These are phyloP conservation scores for Kuraishia ogatae DNA, from an alignment of 805 yeast species.

Conservation along the genomic window DNA sequence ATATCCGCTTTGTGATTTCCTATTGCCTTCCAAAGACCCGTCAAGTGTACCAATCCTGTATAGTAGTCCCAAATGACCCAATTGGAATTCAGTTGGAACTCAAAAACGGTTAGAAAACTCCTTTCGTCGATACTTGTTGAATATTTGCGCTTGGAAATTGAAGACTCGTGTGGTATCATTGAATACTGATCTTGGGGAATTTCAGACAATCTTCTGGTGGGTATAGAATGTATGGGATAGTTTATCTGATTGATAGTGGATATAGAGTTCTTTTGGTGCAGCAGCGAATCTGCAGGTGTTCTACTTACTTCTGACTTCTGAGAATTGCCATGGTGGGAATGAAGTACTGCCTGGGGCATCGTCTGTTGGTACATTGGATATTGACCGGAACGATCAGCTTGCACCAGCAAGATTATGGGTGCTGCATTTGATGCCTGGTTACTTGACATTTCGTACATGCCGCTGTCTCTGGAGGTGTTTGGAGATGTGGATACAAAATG, in stretches of 20 bases:
- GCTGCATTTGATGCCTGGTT: background rate
- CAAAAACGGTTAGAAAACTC: constrained; percentile 60
- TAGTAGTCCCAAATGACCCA: constrained; percentile 82
- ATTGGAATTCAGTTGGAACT: constrained; percentile 58
- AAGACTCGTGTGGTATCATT: constrained; percentile 11
- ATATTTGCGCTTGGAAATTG: constrained; percentile 37
- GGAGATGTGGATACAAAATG: background rate
- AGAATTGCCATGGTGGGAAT: background rate
- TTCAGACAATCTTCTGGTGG: constrained; percentile 6
- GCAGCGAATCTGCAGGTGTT: background rate
- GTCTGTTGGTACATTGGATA: background rate
- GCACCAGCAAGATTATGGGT: background rate
- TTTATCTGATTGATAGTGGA: constrained; percentile 7
- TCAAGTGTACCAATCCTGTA: constrained; percentile 79
- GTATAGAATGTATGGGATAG: constrained; percentile 16
- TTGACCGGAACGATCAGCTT: background rate
- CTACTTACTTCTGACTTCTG: background rate
- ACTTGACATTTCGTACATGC: background rate
- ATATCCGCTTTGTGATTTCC: constrained; percentile 71
- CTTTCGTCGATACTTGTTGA: constrained; percentile 71
- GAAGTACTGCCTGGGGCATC: background rate
- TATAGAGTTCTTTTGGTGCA: background rate
- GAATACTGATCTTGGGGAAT: constrained; percentile 14
- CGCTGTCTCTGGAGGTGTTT: background rate
- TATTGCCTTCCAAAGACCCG: constrained; percentile 79